A percentile compares a stretch with the other conserved stretches of the same genome.
Conservation (phyloP, 1,284 basidiomycete genomes). For the Puccinia sorghi region DNA sequence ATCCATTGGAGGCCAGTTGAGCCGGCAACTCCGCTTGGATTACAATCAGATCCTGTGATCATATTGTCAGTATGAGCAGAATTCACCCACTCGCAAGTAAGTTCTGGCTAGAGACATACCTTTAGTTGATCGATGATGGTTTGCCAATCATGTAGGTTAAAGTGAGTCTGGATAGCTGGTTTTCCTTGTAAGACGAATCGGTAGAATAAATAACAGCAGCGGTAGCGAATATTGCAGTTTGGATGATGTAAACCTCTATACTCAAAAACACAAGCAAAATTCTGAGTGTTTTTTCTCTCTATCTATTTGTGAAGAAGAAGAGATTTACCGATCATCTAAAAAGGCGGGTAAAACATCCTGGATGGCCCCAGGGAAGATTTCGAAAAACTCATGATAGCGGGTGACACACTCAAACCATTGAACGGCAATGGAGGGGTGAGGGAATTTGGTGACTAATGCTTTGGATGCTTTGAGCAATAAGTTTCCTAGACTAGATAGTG, state of each 20-base stretch:
- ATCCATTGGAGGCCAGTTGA: slow-evolving; percentile 61
- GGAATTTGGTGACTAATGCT: slow-evolving; percentile 78
- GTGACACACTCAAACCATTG: slow-evolving; percentile 92
- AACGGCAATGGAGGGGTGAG: slow-evolving; percentile 82
- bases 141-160: slow-evolving; percentile 62
- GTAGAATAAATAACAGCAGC: slow-evolving; percentile 89
- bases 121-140: slow-evolving; percentile 61
- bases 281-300: neutral
- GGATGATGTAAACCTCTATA: slow-evolving; percentile 84
- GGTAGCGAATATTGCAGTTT: slow-evolving; percentile 70
- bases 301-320: neutral
- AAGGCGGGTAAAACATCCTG: slow-evolving; percentile 83
- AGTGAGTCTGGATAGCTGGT: slow-evolving; percentile 66
- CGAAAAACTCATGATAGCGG: slow-evolving; percentile 95
- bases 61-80: slow-evolving; percentile 1
- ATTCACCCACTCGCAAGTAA: too few species aligned
- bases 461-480: slow-evolving; percentile 80
- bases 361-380: slow-evolving; percentile 81
- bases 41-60: slow-evolving; percentile 61
- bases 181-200: slow-evolving; percentile 85
- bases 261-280: neutral
- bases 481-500: slow-evolving; percentile 86
- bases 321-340: slow-evolving; percentile 64
- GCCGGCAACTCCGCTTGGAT: slow-evolving; percentile 61
- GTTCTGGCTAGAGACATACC: slow-evolving; percentile 51